Base-by-base conservation (phyloP, 768 basidiomycete species). In the Boletus subcaerulescens region DNA sequence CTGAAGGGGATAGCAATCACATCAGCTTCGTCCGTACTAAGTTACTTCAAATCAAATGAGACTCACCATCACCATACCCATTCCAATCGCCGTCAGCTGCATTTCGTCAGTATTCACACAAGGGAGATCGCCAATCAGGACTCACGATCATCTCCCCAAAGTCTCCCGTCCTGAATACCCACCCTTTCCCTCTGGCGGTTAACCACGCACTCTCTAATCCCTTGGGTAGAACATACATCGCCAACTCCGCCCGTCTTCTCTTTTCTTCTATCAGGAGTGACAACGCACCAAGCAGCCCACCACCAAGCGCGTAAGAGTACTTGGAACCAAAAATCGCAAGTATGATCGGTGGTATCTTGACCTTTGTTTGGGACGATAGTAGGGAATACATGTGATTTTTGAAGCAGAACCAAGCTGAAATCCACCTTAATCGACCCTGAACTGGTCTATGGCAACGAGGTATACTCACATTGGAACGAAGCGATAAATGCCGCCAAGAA, bases 141-240 rank as follows among this genome's bases (percentile, higher is more conserved):
- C 83, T 72, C 64, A 87, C 80, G 64, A 87, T 64, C 45, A 78
- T 77, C 65, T 86, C 87, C 0, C 89, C 90, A 72, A 79, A 83
- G 47, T 82, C 80, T 10, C 86, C 87, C 32, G 85, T 85, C 59
- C 77, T 77, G 57, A 85, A 83, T 44, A 94, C 87, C 73, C 82
- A 83, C 2, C 89, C 88, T 57, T 85, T 82, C 14, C 89, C 88
- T 24, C 89, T 72, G 10, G 86, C 82, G 65, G 85, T 83, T 1
- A 86, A 77, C 94, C 93, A 98, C n/a, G 83, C 82, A 50, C 91
- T 91, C 75, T 98, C 94, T 35, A 98, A 69, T 0, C 83, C 91
- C 69, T 93, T 91, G 5, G 96, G 96, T 24, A 98, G 72, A 2
- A 86, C 87, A 66, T 89, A 93, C 93, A 93, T 91, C 57, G 94